Evolutionary conservation across 768 basidiomycete genomes (phyloP).

Genomic region (Russula emetica): DNA sequence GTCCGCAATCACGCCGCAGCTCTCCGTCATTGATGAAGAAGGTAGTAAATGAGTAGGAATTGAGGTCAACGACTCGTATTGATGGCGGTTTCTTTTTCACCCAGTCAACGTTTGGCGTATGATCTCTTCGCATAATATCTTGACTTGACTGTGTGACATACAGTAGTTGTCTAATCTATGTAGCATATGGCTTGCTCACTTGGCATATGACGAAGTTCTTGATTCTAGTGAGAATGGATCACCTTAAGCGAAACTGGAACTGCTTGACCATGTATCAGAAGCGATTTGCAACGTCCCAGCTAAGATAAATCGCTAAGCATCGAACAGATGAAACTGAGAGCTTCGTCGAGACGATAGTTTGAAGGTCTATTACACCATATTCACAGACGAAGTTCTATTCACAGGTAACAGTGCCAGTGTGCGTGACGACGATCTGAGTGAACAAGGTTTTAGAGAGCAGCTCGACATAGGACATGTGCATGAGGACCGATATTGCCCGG

Average conservation of each 20-base stretch:
- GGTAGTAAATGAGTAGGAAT: neutral
- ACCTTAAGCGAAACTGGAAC: neutral
- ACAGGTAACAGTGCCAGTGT: no score
- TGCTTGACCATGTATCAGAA: neutral
- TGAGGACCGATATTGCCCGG: neutral
- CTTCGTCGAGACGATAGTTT: no score
- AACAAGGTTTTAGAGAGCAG: neutral
- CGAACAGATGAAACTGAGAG: no score
- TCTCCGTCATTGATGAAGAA: neutral
- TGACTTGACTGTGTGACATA: no score
- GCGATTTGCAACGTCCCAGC: neutral
- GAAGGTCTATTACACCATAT: neutral
- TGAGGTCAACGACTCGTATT: no score
- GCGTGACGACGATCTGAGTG: neutral
- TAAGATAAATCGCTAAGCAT: no score
- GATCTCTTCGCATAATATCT: neutral
- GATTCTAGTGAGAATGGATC: neutral
- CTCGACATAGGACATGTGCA: neutral
- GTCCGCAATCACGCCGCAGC: neutral
- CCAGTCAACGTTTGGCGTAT: no score
- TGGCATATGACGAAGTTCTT: neutral
- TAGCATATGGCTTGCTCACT: neutral
- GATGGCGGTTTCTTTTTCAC: neutral
- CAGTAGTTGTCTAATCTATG: no score
- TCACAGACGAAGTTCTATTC: neutral